Base-by-base conservation (phyloP, 257 asterid species). In the Solanum sparsipilum region DNA sequence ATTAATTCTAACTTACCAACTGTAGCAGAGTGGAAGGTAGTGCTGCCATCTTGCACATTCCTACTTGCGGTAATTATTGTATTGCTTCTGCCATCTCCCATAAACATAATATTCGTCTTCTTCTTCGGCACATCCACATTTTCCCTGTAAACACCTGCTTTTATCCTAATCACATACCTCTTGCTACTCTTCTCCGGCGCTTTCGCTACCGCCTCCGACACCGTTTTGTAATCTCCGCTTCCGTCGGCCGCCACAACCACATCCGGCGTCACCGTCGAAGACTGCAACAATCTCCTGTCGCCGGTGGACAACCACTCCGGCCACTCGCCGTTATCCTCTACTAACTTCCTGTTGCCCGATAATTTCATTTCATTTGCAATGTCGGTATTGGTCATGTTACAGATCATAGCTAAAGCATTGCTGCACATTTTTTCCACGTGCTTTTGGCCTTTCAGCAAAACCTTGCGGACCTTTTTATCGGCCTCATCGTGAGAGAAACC, bases 211-310 rank as follows among this genome's bases (percentile, higher is more conserved):
- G 99, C 99, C 83, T 93, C 98, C 48, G 96, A 31, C 41, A 96
- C 93, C 0, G 98, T 95, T 89, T 89, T 90, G 87, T 85, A 92
- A 88, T 96, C 32, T 2, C 99, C 99, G 7, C 95, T 94, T 0
- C 99, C 99, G 81, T 96, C 99, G 8, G 98, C 96, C 23, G 99
- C 99, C 88, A 96, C 99, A 74, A 92, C 94, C 82, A 90, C 98
- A 75, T 96, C 38, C 0, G 98, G 92, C 5, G 87, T 91, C 85
- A 95, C 96, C 21, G 92, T 23, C 6, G 94, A 83, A 0, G 99
- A 88, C 91, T 96, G 98, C 83, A 96, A 91, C 89, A 96, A 90
- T 88, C 93, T 86, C 91, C 99, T 88, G 44, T 96, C 99, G 0
- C 95, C 98, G 4, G 92, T 90, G 0, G 99, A 93, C 87, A 96